Evolutionary conservation across 805 yeast genomes (phyloP).

Genomic region (Yarrowia yakushimensis): DNA sequence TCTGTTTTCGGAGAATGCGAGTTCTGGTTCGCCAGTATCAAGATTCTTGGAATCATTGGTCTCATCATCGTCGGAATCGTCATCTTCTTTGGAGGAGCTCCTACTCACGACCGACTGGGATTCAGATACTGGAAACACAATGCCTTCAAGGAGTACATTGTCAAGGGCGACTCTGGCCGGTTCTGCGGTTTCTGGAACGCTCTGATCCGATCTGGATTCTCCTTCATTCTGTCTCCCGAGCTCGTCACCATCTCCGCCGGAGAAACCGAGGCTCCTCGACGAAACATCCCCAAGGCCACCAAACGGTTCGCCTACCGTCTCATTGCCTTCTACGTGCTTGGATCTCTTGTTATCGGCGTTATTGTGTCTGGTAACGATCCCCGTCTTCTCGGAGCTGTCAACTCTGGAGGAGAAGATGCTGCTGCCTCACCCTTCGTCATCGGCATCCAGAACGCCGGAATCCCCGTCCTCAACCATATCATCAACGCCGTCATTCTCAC

Average conservation of each 20-base stretch:
- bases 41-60: conserved; percentile 60
- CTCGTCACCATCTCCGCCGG: conserved; percentile 84
- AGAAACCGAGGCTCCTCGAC: conserved; percentile 75
- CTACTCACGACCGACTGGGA: conserved; percentile 53
- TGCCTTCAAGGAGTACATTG: conserved; percentile 49
- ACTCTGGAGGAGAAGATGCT: conserved; percentile 53
- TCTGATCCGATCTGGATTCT: conserved; percentile 63
- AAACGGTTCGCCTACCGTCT: conserved; percentile 71
- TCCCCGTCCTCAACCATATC: conserved; percentile 50
- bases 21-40: conserved; percentile 62
- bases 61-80: conserved; percentile 57
- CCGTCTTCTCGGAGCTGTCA: conserved; percentile 45
- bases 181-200: conserved; percentile 64
- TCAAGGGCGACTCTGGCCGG: conserved; percentile 55
- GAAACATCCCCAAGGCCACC: conserved; percentile 73
- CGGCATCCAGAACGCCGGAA: conserved; percentile 53
- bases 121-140: conserved; percentile 49
- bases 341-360: conserved; percentile 67
- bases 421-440: conserved; percentile 61
- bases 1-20: conserved; percentile 52
- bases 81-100: conserved; percentile 53
- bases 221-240: conserved; percentile 75
- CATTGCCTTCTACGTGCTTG: conserved; percentile 59
- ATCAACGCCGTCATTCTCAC: conserved; percentile 53
- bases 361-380: conserved; percentile 69